Evolutionary conservation across 1,284 basidiomycete species (phyloP), one percentile per base, ranked within the genome.

Genomic region (Phylloboletellus chloephorus): DNA sequence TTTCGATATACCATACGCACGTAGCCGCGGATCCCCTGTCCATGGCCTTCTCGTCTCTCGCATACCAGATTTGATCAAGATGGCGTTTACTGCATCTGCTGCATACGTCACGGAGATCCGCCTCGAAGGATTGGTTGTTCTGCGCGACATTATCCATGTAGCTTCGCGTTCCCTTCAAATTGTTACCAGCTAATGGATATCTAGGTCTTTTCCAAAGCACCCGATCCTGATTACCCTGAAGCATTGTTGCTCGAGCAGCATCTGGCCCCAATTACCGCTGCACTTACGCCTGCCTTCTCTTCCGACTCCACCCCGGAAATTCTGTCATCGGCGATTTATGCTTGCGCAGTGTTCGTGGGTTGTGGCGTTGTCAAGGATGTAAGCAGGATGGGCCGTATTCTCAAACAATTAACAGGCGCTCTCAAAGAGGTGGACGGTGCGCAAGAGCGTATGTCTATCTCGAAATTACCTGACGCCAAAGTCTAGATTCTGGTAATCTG

Each of bases 261-360:
- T 63, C 95, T 98, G 67, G 96, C 96, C 0, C 95, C 96, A 0
- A 96, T 98, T 46, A 95, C 95, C 1, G 92, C 96, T 2, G 96
- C 96, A 0, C 73, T 98, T n/a, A 98, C 94, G 0, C 95, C 96
- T 0, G 94, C 95, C 0, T 98, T 98, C 58, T 88, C 89, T 3
- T 73, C 87, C 0, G 96, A 98, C 59, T 91, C 93, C 1, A 92
- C 93, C 1, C 94, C 95, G 0, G 95, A 98, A 60, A 95, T 99
- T 16, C 61, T 98, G 23, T 89, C 94, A 0, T 82, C 86, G 11
- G 95, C 94, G 0, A 82, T 98, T 16, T 81, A 94, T 56, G 88
- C 95, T 10, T 97, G 95, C 56, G 96, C 95, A 2, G 78, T 92
- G 9, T 98, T 96, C 58, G 90, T 98, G 2, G 92, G 92, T 0